These are phyloP conservation scores for Yarrowia yakushimensis DNA, from an alignment of 805 yeast species.

Conservation along the genomic window DNA sequence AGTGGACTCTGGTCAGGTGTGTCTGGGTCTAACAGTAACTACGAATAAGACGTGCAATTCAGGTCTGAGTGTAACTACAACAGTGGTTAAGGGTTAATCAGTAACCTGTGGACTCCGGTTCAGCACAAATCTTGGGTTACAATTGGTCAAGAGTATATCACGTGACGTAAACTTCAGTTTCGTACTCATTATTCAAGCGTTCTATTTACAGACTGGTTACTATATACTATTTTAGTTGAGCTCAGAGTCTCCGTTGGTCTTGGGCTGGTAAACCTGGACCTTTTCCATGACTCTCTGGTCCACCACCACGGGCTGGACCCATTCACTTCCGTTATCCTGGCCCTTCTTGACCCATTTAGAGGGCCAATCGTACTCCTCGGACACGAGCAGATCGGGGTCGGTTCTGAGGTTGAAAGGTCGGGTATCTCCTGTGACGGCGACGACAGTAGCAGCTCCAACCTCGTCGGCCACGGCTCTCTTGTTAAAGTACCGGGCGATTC, in stretches of 20 bases:
- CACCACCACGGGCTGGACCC: slow-evolving; percentile 71
- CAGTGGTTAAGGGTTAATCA: no score
- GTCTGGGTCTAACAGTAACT: no score
- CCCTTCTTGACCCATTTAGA: slow-evolving; percentile 74
- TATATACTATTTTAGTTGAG: background rate
- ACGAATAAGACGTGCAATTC: no score
- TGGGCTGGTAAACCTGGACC: slow-evolving; percentile 39
- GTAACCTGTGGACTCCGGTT: no score
- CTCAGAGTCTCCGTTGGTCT: background rate
- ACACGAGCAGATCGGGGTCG: slow-evolving; percentile 46
- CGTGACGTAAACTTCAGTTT: no score
- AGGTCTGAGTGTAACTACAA: no score
- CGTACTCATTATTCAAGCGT: no score
- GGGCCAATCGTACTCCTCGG: slow-evolving; percentile 88
- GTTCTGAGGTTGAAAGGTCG: slow-evolving; percentile 50
- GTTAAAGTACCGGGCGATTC: slow-evolving; percentile 75
- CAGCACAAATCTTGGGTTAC: no score
- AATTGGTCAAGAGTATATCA: no score
- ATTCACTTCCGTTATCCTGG: slow-evolving; percentile 70
- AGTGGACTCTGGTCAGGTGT: no score
- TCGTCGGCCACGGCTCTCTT: slow-evolving; percentile 68
- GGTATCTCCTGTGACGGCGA: slow-evolving; percentile 49
- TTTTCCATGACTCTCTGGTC: slow-evolving; percentile 63
- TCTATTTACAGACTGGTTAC: no score
- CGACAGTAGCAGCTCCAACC: slow-evolving; percentile 52